A percentile compares a stretch with the other conserved stretches of the same genome.
phyloP scores from a whole-genome alignment of 75 land plant genomes.

The Pseudotsuga menziesii region DNA sequence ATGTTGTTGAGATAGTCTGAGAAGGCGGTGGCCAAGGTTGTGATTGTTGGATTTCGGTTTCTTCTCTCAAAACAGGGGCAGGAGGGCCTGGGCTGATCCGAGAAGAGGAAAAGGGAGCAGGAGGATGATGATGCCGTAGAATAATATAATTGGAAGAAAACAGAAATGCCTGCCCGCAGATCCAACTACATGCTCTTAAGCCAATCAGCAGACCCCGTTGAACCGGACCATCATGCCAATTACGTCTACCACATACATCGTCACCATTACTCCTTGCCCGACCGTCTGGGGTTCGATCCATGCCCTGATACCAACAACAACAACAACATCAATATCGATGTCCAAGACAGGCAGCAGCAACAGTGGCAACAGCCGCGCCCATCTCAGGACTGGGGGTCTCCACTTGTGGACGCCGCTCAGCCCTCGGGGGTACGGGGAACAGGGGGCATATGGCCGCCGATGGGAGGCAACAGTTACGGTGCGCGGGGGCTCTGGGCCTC shows the following conservation, averaged over 20 bases:
- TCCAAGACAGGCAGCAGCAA: neutral
- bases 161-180: constrained; percentile 39
- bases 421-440: too few species aligned
- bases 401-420: too few species aligned
- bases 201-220: constrained; percentile 42
- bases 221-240: constrained; percentile 7
- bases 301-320: too few species aligned
- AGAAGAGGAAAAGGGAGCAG: neutral
- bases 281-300: neutral
- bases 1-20: neutral
- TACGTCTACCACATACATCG: neutral
- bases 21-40: neutral
- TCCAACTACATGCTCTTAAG: constrained; percentile 48
- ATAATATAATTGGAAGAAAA: neutral
- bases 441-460: neutral
- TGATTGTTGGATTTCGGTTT: neutral
- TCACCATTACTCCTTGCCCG: neutral
- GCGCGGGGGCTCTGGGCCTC: constrained; percentile 10
- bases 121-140: neutral
- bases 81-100: neutral
- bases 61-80: too few species aligned
- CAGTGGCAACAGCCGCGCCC: constrained; percentile 9
- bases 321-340: neutral
- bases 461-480: neutral
- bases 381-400: constrained; percentile 1